phyloP scores from a whole-genome alignment of 2,329 filamentous ascomycete species.

The Lasiodiplodia sp. region DNA sequence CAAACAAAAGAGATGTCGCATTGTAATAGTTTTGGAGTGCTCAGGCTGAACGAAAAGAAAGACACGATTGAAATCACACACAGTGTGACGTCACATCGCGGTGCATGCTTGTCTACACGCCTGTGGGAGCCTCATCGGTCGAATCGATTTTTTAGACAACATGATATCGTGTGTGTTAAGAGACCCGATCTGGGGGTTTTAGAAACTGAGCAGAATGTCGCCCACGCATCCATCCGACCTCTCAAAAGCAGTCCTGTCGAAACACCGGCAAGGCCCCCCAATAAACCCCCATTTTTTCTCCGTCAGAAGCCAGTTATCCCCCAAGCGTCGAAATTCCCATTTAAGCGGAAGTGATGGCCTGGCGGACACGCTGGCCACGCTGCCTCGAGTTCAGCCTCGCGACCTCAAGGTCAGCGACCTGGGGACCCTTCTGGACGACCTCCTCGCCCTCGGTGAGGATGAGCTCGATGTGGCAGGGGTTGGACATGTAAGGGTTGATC shows the following conservation, averaged over 20 bases:
- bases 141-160: slow-evolving; percentile 31
- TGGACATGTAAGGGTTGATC: slow-evolving; percentile 99
- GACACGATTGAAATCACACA: slow-evolving; percentile 15
- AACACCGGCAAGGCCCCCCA: slow-evolving; percentile 29
- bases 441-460: slow-evolving; percentile 99
- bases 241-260: slow-evolving; percentile 29
- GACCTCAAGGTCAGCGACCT: slow-evolving; percentile 69
- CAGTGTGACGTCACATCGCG: slow-evolving; percentile 17
- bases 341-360: slow-evolving; percentile 66
- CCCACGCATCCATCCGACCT: slow-evolving; percentile 30
- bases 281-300: slow-evolving; percentile 26
- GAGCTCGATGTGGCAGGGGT: slow-evolving; percentile 99
- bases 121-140: slow-evolving; percentile 25
- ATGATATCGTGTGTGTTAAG: slow-evolving; percentile 30
- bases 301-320: slow-evolving; percentile 20
- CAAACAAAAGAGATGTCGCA: slow-evolving; percentile 4
- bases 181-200: slow-evolving; percentile 26
- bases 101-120: neutral
- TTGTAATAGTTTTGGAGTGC: slow-evolving; percentile 3
- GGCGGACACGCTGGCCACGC: slow-evolving; percentile 73
- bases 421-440: slow-evolving; percentile 87
- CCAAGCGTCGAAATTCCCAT: slow-evolving; percentile 11
- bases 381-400: slow-evolving; percentile 86
- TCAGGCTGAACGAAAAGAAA: slow-evolving; percentile 1
- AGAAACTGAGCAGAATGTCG: slow-evolving; percentile 27